Conservation (phyloP, 176 grass and related monocot species). For the Hordeum marinum region DNA sequence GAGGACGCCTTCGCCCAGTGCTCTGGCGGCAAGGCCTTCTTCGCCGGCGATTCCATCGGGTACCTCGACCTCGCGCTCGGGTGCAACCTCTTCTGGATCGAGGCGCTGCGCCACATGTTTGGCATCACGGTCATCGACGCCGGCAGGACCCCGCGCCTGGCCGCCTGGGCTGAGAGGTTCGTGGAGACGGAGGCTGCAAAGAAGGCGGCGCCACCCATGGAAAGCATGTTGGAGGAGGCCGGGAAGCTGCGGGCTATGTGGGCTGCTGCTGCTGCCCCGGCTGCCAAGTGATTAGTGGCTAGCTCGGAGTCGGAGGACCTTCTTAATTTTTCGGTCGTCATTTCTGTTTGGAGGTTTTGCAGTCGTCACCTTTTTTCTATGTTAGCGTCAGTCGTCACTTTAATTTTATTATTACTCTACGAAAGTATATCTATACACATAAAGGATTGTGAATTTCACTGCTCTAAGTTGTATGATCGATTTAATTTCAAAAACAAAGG, state of each 20-base stretch:
- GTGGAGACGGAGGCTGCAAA: background rate
- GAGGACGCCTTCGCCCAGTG: background rate
- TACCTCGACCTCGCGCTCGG: background rate
- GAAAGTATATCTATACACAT: too few relatives aligned
- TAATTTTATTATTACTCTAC: too few relatives aligned
- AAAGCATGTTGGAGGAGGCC: background rate
- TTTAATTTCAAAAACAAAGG: too few relatives aligned
- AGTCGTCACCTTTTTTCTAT: background rate
- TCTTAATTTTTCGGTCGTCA: background rate
- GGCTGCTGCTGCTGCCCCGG: background rate
- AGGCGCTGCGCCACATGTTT: background rate
- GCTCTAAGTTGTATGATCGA: too few relatives aligned
- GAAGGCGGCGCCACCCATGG: background rate
- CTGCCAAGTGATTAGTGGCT: background rate
- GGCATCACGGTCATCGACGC: background rate
- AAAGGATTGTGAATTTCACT: too few relatives aligned
- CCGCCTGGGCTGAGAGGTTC: conserved; percentile 2
- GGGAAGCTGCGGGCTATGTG: background rate
- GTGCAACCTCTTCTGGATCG: background rate
- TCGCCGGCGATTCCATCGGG: background rate
- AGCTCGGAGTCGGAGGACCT: background rate
- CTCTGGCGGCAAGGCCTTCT: background rate
- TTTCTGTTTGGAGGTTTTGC: background rate
- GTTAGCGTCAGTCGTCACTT: too few relatives aligned
- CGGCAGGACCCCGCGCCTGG: background rate